Percentiles rank a stretch among this genome's conserved stretches.
Evolutionary conservation across 2,329 filamentous ascomycete species (phyloP).

Genomic region (Tolypocladium album): DNA sequence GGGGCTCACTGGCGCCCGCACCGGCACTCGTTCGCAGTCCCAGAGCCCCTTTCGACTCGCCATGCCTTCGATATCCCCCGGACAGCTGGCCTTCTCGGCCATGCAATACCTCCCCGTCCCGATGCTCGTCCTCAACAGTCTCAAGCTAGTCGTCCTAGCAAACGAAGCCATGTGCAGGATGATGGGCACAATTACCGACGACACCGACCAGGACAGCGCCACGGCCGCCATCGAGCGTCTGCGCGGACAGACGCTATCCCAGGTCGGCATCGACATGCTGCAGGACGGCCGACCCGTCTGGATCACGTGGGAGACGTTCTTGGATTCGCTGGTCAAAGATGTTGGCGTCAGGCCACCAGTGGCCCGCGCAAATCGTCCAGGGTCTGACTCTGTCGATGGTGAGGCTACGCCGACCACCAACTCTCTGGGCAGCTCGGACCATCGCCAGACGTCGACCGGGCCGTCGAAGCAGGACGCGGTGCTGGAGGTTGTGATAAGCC

Average conservation of each 20-base stretch:
- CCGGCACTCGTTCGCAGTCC: constrained; percentile 20
- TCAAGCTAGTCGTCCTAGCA: constrained; percentile 61
- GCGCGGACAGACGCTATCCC: constrained; percentile 53
- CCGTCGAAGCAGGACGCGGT: constrained; percentile 45
- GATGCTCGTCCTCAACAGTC: constrained; percentile 53
- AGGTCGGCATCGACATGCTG: constrained; percentile 64
- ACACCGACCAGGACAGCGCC: constrained; percentile 26
- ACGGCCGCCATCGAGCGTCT: constrained; percentile 46
- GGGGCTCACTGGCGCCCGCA: constrained; percentile 7
- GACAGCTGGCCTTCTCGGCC: constrained; percentile 52
- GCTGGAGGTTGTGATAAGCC: constrained; percentile 57
- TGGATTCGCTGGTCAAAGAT: constrained; percentile 41
- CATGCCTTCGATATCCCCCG: constrained; percentile 37
- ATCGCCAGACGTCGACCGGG: constrained; percentile 13
- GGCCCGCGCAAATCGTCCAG: constrained; percentile 10
- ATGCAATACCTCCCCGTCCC: constrained; percentile 68
- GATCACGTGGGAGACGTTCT: constrained; percentile 48
- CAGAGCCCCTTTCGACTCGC: constrained; percentile 27
- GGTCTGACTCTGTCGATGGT: constrained; percentile 16
- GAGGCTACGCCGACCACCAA: constrained; percentile 26
- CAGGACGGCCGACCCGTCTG: constrained; percentile 53
- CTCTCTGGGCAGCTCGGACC: constrained; percentile 18
- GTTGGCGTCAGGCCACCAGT: constrained; percentile 20
- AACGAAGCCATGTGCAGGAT: constrained; percentile 68
- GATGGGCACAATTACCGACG: constrained; percentile 44